Conservation (phyloP, 805 yeast genomes). For the Suhomyces pyralidae region DNA sequence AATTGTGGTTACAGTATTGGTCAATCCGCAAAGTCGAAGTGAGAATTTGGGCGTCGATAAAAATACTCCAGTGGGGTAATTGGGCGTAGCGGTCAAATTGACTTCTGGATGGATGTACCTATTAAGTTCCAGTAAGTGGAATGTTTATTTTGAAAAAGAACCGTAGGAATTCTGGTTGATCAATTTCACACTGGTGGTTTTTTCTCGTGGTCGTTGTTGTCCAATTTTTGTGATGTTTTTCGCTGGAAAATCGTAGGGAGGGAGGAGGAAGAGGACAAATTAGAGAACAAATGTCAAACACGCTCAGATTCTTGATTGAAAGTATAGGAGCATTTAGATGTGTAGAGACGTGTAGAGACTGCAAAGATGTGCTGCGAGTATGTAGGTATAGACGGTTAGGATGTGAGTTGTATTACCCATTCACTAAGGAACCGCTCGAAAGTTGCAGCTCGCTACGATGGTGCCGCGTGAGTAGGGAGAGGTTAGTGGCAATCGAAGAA, state of each 20-base stretch:
- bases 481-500: neutral
- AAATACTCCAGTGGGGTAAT: neutral
- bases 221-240: slow-evolving; percentile 2
- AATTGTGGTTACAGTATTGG: neutral
- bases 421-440: neutral
- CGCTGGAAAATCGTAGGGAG: neutral
- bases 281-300: too few species aligned
- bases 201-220: slow-evolving; percentile 5
- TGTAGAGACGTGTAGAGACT: too few species aligned
- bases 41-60: neutral
- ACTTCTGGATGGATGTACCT: too few species aligned
- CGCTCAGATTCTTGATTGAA: too few species aligned
- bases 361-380: neutral
- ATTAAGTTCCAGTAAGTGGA: neutral
- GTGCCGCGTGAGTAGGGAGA: neutral
- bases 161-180: neutral
- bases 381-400: too few species aligned
- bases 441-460: neutral
- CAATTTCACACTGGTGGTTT: neutral
- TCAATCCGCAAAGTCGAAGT: neutral
- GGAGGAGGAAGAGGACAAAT: too few species aligned
- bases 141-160: neutral
- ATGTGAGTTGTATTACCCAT: neutral
- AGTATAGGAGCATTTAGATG: too few species aligned
- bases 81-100: neutral